Evolutionary conservation across 2,329 filamentous ascomycete genomes (phyloP).

Genomic region (Rhexocercosporidium sp.): DNA sequence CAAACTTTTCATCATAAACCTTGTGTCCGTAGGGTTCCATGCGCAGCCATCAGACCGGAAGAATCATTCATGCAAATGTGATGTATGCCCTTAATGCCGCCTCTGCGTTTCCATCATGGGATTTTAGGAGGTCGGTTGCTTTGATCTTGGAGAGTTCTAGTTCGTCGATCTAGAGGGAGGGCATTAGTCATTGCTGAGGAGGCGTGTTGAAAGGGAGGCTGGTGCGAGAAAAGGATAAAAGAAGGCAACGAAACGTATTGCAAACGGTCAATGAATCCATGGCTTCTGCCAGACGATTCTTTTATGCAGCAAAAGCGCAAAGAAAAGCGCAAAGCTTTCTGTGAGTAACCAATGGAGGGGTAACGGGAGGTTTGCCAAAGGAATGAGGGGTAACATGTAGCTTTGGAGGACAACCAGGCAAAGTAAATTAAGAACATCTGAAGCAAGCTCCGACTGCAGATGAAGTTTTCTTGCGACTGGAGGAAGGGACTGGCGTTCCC

Average conservation of each 20-base stretch:
- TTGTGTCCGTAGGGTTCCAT: neutral
- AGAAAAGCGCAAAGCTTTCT: neutral
- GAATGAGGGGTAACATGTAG: neutral
- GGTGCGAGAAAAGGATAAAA: no score
- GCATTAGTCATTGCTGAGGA: constrained; percentile 13
- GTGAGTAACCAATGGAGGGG: neutral
- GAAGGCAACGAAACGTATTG: no score
- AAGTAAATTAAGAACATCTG: no score
- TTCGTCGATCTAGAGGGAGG: constrained; percentile 65
- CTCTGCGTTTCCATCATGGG: constrained; percentile 71
- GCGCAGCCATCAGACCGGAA: neutral
- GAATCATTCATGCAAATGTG: constrained; percentile 33
- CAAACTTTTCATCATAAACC: constrained; percentile 7
- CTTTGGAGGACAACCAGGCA: neutral
- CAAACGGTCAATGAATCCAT: no score
- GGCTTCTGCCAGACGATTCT: no score
- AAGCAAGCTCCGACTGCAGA: no score
- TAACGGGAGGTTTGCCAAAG: neutral
- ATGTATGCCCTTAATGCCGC: constrained; percentile 69
- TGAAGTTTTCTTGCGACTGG: no score
- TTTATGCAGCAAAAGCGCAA: no score
- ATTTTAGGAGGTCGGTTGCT: constrained; percentile 75
- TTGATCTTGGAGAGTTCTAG: constrained; percentile 73
- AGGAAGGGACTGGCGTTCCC: no score
- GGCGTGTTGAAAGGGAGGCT: no score